Percentiles rank a stretch among this genome's conserved stretches.
phyloP scores from a whole-genome alignment of 2,329 filamentous ascomycete genomes.

The Penicillium janthinellum region DNA sequence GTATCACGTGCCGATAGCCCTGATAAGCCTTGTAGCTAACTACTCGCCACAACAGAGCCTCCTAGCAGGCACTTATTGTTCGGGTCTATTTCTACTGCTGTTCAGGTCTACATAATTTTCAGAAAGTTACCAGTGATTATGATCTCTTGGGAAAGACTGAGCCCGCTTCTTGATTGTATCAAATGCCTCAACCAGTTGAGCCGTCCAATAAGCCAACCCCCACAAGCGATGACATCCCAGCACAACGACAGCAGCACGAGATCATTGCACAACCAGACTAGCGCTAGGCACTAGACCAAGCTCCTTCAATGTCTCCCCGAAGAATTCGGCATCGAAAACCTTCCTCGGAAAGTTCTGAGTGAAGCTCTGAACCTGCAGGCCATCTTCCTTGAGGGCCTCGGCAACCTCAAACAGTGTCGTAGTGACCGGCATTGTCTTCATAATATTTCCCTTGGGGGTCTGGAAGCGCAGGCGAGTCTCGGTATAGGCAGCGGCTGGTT shows the following conservation, averaged over 20 bases:
- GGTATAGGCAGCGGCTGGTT: conserved; percentile 70
- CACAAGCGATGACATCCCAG: conserved; percentile 7
- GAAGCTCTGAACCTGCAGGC: conserved; percentile 72
- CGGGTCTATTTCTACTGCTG: neutral
- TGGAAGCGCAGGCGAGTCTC: conserved; percentile 83
- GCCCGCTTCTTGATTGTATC: neutral
- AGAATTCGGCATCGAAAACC: conserved; percentile 72
- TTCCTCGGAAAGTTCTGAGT: conserved; percentile 86
- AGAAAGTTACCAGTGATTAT: neutral
- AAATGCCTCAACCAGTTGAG: neutral
- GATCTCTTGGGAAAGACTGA: neutral
- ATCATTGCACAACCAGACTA: conserved; percentile 71
- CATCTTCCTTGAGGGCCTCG: conserved; percentile 71
- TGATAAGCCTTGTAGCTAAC: conserved; percentile 4
- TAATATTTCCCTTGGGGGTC: conserved; percentile 71
- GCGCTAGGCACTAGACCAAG: conserved; percentile 87
- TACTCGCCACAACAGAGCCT: neutral
- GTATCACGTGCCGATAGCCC: conserved; percentile 34
- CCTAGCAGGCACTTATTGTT: neutral
- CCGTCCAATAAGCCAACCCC: conserved; percentile 13
- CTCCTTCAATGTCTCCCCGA: conserved; percentile 90
- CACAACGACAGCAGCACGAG: neutral
- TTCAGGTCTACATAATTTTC: neutral
- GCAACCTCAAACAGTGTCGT: conserved; percentile 93
- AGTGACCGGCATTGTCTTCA: conserved; percentile 85